A percentile compares a stretch with the other conserved stretches of the same genome.
Conservation (phyloP, 306 rosid species). For the Oxytropis ochrocephala region DNA sequence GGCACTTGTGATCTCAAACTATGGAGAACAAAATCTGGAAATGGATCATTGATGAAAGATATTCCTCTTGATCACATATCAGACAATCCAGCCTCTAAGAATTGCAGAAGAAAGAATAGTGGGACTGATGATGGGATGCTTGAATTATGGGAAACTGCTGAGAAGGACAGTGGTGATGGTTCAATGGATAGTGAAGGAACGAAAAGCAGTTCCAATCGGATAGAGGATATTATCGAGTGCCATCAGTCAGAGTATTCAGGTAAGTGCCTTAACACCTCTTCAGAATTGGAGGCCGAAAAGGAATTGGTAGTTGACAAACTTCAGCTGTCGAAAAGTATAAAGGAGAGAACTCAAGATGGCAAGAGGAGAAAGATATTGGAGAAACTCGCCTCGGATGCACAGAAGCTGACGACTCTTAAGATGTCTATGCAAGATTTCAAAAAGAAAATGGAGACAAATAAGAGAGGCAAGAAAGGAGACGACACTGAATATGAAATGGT, state of each 20-base stretch:
- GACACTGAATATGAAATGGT: conserved; percentile 53
- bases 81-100: conserved; percentile 42
- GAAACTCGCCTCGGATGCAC: conserved; percentile 68
- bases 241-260: conserved; percentile 34
- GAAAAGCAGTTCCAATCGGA: conserved; percentile 33
- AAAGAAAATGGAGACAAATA: conserved; percentile 50
- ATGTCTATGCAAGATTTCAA: conserved; percentile 53
- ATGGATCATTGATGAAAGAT: conserved; percentile 71
- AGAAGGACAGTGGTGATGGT: conserved; percentile 37
- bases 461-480: conserved; percentile 43
- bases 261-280: conserved; percentile 33
- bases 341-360: conserved; percentile 42
- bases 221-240: conserved; percentile 27
- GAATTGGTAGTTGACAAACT: conserved; percentile 71
- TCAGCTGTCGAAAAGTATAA: conserved; percentile 42
- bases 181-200: conserved; percentile 17
- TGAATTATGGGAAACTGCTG: conserved; percentile 83
- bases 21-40: conserved; percentile 42
- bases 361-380: conserved; percentile 64
- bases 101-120: conserved; percentile 45
- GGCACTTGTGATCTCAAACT: conserved; percentile 13
- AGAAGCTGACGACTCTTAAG: conserved; percentile 53
- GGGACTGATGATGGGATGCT: conserved; percentile 82
- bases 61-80: conserved; percentile 85
- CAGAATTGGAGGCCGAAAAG: conserved; percentile 60